phyloP scores from a whole-genome alignment of 75 land plant genomes.

The Sequoia sempervirens region DNA sequence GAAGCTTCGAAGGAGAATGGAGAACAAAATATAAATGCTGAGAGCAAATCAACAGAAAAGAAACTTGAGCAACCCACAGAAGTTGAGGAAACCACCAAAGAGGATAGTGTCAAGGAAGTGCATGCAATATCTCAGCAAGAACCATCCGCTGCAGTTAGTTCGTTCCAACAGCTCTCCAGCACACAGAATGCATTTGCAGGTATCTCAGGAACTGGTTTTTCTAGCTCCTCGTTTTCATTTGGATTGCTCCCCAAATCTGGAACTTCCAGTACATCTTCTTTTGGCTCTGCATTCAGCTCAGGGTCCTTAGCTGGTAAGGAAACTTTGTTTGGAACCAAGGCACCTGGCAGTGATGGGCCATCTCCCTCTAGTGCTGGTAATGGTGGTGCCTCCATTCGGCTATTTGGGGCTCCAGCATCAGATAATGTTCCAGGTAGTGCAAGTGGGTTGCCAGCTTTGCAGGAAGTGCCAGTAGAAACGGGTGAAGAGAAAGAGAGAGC shows the following conservation, averaged over 20 bases:
- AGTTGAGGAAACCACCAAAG: conserved; percentile 9
- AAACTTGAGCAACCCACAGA: neutral
- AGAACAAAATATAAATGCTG: neutral
- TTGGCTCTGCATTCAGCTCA: conserved; percentile 35
- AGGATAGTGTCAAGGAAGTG: neutral
- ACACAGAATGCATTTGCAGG: conserved; percentile 80
- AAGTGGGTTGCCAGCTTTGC: conserved; percentile 27
- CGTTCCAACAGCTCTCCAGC: conserved; percentile 74
- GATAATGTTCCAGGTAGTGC: conserved; percentile 18
- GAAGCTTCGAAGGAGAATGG: neutral
- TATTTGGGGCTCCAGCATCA: conserved; percentile 32
- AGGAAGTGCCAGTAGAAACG: conserved; percentile 78
- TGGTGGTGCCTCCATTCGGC: conserved; percentile 32
- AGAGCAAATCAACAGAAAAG: neutral
- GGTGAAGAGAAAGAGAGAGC: conserved; percentile 92
- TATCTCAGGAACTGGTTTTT: conserved; percentile 75
- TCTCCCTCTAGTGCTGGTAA: conserved; percentile 33
- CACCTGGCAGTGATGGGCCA: conserved; percentile 7
- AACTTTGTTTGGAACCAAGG: conserved; percentile 21
- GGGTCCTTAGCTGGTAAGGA: conserved; percentile 22
- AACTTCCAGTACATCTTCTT: conserved; percentile 19
- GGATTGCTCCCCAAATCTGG: conserved; percentile 43
- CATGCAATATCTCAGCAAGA: neutral
- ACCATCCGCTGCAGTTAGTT: conserved; percentile 25
- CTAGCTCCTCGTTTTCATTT: conserved; percentile 53